These are phyloP conservation scores for Naganishia onofrii DNA, from an alignment of 768 basidiomycete genomes.

Conservation along the genomic window DNA sequence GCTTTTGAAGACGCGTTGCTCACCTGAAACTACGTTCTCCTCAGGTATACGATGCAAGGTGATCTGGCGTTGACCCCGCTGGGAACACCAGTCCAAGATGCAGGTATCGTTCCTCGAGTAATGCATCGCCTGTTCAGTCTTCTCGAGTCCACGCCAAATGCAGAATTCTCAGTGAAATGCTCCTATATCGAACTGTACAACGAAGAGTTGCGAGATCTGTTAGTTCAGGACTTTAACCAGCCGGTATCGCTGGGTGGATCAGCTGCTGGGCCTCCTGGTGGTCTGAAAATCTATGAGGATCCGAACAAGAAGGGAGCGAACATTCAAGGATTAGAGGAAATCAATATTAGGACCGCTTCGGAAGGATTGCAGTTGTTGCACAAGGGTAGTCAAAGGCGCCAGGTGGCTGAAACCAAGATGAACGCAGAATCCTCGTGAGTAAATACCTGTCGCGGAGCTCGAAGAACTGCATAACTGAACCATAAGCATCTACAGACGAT, in stretches of 20 bases:
- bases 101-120: conserved; percentile 93
- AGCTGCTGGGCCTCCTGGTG: conserved; percentile 37
- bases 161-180: conserved; percentile 88
- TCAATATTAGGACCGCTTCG: conserved; percentile 72
- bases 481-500: conserved; percentile 61
- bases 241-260: conserved; percentile 29
- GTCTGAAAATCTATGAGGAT: conserved; percentile 92
- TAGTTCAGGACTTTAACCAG: conserved; percentile 66
- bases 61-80: conserved; percentile 64
- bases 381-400: conserved; percentile 84
- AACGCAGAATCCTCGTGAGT: conserved; percentile 64
- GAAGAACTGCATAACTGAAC: background rate
- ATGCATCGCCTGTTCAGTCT: conserved; percentile 86
- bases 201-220: conserved; percentile 92
- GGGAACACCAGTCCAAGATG: conserved; percentile 72
- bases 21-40: background rate
- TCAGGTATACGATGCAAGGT: conserved; percentile 90
- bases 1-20: background rate
- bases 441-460: background rate
- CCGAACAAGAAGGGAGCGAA: conserved; percentile 76
- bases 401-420: conserved; percentile 94
- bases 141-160: conserved; percentile 65
- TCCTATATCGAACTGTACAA: conserved; percentile 96
- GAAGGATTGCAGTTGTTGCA: conserved; percentile 79
- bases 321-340: conserved; percentile 92